A percentile compares a stretch with the other conserved stretches of the same genome.
Evolutionary conservation across 805 yeast species (phyloP).

Genomic region (Scheffersomyces amazonensis): DNA sequence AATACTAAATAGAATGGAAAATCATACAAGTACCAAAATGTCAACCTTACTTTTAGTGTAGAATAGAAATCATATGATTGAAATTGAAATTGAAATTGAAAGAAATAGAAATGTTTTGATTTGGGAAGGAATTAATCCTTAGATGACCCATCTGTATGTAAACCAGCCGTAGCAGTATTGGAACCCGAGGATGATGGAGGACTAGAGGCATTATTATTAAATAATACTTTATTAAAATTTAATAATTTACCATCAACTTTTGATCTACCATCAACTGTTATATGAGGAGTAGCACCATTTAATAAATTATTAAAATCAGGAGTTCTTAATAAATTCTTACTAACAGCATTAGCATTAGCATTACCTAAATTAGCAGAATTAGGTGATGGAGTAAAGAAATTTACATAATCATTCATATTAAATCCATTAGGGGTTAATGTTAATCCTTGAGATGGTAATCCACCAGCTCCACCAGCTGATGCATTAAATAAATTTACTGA

Average conservation of each 20-base stretch:
- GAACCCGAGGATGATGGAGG: neutral
- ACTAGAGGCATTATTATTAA: constrained; percentile 10
- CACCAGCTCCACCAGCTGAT: constrained; percentile 17
- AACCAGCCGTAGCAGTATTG: too few relatives aligned
- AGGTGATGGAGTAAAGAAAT: constrained; percentile 74
- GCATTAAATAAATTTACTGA: constrained; percentile 29
- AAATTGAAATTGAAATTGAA: neutral
- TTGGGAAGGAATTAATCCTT: neutral
- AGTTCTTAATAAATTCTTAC: constrained; percentile 31
- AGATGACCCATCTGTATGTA: neutral
- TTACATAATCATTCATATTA: constrained; percentile 80
- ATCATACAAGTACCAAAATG: too few relatives aligned
- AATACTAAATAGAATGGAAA: too few relatives aligned
- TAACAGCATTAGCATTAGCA: constrained; percentile 8
- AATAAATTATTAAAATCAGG: constrained; percentile 39
- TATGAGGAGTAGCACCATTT: constrained; percentile 10
- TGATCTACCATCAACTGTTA: constrained; percentile 10
- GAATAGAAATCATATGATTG: too few relatives aligned
- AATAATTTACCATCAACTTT: constrained; percentile 42
- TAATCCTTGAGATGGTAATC: constrained; percentile 40
- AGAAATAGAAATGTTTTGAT: neutral
- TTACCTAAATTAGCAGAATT: constrained; percentile 13
- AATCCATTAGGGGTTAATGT: constrained; percentile 63
- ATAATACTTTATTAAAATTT: constrained; percentile 39
- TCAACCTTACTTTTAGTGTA: too few relatives aligned